phyloP scores from a whole-genome alignment of 1,284 basidiomycete species.

The Moesziomyces globuligerus region DNA sequence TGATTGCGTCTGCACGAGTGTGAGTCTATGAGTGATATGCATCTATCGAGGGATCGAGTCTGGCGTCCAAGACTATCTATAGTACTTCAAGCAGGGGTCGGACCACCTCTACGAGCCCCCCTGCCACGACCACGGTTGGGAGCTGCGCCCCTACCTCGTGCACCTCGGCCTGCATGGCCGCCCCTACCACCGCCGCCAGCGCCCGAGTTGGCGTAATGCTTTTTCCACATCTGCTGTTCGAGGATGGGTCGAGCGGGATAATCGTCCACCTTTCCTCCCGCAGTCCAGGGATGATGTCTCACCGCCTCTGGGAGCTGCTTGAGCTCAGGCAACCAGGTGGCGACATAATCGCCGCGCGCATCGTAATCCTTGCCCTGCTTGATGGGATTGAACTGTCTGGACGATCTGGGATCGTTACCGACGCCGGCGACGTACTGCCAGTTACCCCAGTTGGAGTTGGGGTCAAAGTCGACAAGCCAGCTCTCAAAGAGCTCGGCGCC shows the following conservation, averaged over 20 bases:
- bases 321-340: constrained; percentile 50
- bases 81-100: too few relatives aligned
- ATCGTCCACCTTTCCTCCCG: constrained; percentile 1
- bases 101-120: too few relatives aligned
- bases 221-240: constrained; percentile 56
- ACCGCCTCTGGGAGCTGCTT: constrained; percentile 7
- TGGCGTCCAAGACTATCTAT: too few relatives aligned
- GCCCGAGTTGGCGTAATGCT: constrained; percentile 44
- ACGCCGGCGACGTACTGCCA: constrained; percentile 63
- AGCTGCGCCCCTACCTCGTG: constrained; percentile 62
- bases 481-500: constrained; percentile 60
- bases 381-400: constrained; percentile 61
- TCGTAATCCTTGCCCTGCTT: constrained; percentile 63
- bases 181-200: constrained; percentile 19
- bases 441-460: constrained; percentile 53
- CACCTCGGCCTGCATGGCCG: constrained; percentile 68
- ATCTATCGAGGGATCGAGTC: too few relatives aligned
- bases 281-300: constrained; percentile 57
- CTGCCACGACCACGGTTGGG: constrained; percentile 4
- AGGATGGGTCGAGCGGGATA: constrained; percentile 52
- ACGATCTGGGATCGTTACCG: constrained; percentile 58
- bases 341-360: constrained; percentile 44
- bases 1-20: too few relatives aligned
- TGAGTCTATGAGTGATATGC: too few relatives aligned
- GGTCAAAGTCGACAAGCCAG: constrained; percentile 55